Evolutionary conservation across 1,284 basidiomycete species (phyloP).

Genomic region (Trichosporon ovoides): DNA sequence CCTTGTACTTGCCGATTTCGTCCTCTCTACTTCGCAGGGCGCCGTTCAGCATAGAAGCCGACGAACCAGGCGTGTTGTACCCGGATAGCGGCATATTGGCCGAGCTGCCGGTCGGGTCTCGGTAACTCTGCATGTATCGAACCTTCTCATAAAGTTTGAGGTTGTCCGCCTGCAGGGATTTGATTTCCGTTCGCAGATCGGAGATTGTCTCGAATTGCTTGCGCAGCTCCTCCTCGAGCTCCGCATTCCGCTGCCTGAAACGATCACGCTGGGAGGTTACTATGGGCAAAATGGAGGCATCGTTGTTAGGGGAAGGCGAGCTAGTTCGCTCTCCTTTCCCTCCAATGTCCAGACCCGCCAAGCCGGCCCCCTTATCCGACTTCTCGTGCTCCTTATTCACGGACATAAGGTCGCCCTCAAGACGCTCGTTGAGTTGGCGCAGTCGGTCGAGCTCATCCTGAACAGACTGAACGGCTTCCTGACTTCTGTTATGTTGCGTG

Average conservation of each 20-base stretch:
- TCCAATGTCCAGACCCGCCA: conserved; percentile 69
- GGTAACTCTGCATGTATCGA: conserved; percentile 89
- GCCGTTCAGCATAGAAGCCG: conserved; percentile 32
- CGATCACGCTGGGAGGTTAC: conserved; percentile 94
- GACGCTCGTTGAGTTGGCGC: conserved; percentile 71
- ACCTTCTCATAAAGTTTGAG: conserved; percentile 95
- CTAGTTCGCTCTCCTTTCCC: conserved; percentile 38
- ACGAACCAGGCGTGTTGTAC: conserved; percentile 14
- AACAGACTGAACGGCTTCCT: conserved; percentile 59
- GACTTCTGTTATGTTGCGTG: conserved; percentile 58
- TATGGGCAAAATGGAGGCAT: conserved; percentile 88
- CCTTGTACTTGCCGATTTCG: conserved; percentile 81
- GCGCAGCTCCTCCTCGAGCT: conserved; percentile 94
- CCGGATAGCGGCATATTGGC: conserved; percentile 12
- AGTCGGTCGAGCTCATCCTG: conserved; percentile 70
- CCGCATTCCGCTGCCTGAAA: conserved; percentile 89
- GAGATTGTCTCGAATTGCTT: conserved; percentile 90
- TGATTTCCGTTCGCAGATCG: conserved; percentile 80
- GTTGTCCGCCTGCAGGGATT: conserved; percentile 83
- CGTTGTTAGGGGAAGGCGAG: conserved; percentile 60
- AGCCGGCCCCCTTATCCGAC: conserved; percentile 40
- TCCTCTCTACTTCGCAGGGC: conserved; percentile 51
- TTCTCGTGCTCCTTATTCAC: conserved; percentile 54
- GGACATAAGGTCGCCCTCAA: conserved; percentile 84
- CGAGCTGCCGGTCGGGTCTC: conserved; percentile 55